phyloP scores from a whole-genome alignment of 2,329 filamentous ascomycete genomes.

The Metarhizium guizhouense region DNA sequence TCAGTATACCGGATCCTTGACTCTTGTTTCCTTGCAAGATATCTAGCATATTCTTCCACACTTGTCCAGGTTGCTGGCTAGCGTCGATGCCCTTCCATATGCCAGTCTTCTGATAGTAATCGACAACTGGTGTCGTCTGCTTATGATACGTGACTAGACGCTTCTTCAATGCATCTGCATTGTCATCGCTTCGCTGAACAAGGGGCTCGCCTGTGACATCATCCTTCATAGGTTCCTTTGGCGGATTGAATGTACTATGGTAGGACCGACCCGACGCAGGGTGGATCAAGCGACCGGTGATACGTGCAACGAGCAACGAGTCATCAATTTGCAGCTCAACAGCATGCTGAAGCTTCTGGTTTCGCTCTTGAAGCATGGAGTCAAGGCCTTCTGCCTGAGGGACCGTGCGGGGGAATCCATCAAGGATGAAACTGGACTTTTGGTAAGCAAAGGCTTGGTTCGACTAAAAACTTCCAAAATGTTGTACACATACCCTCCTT shows the following conservation, averaged over 20 bases:
- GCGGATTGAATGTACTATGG: slow-evolving; percentile 98
- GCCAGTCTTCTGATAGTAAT: slow-evolving; percentile 94
- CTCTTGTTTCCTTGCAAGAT: slow-evolving; percentile 58
- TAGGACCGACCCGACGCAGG: slow-evolving; percentile 93
- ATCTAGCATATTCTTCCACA: slow-evolving; percentile 86
- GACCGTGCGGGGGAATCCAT: slow-evolving; percentile 96
- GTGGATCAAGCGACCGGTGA: slow-evolving; percentile 93
- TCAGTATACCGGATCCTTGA: slow-evolving; percentile 31
- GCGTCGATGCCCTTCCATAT: slow-evolving; percentile 97
- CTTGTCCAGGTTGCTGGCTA: slow-evolving; percentile 88
- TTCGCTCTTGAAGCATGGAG: slow-evolving; percentile 70
- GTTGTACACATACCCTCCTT: slow-evolving; percentile 66
- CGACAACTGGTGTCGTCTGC: slow-evolving; percentile 86
- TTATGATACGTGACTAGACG: slow-evolving; percentile 85
- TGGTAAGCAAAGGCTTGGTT: background rate
- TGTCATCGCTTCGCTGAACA: slow-evolving; percentile 94
- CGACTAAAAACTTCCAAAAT: background rate
- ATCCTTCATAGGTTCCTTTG: slow-evolving; percentile 88
- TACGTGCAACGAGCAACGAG: slow-evolving; percentile 82
- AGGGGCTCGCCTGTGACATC: slow-evolving; percentile 94
- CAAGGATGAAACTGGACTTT: slow-evolving; percentile 78
- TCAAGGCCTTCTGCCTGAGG: slow-evolving; percentile 92
- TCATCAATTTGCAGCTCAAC: slow-evolving; percentile 97
- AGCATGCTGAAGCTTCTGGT: slow-evolving; percentile 86
- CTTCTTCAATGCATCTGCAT: slow-evolving; percentile 92